Conservation (phyloP, 441 rosid genomes). For the Biscutella auriculata region DNA sequence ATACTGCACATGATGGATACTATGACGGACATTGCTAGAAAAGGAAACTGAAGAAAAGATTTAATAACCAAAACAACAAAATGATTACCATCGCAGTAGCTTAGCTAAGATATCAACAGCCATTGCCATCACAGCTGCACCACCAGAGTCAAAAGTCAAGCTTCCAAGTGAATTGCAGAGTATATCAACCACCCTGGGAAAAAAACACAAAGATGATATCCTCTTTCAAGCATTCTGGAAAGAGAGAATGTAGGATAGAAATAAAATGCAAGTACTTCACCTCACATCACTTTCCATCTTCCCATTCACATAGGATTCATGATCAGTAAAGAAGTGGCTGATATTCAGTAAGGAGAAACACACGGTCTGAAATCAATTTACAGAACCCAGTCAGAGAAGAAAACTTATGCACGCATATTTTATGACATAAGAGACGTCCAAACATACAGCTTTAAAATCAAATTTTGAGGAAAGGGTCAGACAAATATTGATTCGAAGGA, state of each 20-base stretch:
- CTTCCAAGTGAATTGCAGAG: constrained; percentile 55
- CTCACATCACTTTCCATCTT: constrained; percentile 54
- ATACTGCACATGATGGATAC: background rate
- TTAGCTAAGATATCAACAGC: constrained; percentile 60
- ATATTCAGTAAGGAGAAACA: constrained; percentile 63
- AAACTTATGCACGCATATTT: constrained; percentile 3
- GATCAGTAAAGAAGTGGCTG: constrained; percentile 39
- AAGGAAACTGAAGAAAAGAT: background rate
- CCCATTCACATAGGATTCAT: constrained; percentile 28
- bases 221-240: constrained; percentile 3
- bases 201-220: constrained; percentile 6
- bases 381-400: constrained; percentile 17
- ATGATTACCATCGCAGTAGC: constrained; percentile 63
- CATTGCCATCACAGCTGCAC: constrained; percentile 67
- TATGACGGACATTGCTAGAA: background rate
- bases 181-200: constrained; percentile 69
- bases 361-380: constrained; percentile 41
- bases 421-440: background rate
- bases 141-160: constrained; percentile 38
- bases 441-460: background rate
- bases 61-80: constrained; percentile 1
- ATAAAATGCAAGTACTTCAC: constrained; percentile 28
- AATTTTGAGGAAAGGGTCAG: background rate
- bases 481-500: background rate
- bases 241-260: constrained; percentile 1